Percentiles rank a stretch among this genome's conserved stretches.
Conservation (phyloP, 1,284 basidiomycete species). For the Hymenochaete sp. region DNA sequence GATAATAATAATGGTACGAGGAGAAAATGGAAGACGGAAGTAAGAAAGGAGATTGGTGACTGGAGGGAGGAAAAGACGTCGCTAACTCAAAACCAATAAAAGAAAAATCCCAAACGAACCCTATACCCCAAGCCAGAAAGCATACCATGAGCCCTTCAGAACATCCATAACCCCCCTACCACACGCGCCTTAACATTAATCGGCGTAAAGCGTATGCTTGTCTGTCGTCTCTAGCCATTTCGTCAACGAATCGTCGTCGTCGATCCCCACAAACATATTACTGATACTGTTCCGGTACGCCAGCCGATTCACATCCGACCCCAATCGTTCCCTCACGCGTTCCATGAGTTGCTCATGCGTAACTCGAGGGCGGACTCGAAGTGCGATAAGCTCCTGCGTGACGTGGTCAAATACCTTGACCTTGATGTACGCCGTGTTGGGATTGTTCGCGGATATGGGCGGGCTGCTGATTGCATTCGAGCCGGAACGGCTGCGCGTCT, state of each 20-base stretch:
- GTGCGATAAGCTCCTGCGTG: slow-evolving; percentile 91
- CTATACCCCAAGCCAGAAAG: too few species aligned
- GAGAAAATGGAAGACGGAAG: too few species aligned
- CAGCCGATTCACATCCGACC: slow-evolving; percentile 62
- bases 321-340: slow-evolving; percentile 84
- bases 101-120: too few species aligned
- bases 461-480: slow-evolving; percentile 53
- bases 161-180: neutral
- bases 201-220: slow-evolving; percentile 84
- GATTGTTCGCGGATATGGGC: slow-evolving; percentile 64
- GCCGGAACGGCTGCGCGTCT: slow-evolving; percentile 19
- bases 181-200: slow-evolving; percentile 29
- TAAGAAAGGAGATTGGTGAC: too few species aligned
- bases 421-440: slow-evolving; percentile 84
- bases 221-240: slow-evolving; percentile 80
- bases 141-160: too few species aligned
- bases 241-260: slow-evolving; percentile 63
- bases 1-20: too few species aligned
- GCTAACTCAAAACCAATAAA: too few species aligned
- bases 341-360: slow-evolving; percentile 79
- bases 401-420: slow-evolving; percentile 95
- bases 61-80: too few species aligned
- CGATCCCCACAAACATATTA: slow-evolving; percentile 56
- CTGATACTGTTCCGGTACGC: slow-evolving; percentile 68
- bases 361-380: slow-evolving; percentile 94